Evolutionary conservation across 345 rosid species (phyloP), one percentile per base, ranked within the genome.

Genomic region (Carallia brachiata): DNA sequence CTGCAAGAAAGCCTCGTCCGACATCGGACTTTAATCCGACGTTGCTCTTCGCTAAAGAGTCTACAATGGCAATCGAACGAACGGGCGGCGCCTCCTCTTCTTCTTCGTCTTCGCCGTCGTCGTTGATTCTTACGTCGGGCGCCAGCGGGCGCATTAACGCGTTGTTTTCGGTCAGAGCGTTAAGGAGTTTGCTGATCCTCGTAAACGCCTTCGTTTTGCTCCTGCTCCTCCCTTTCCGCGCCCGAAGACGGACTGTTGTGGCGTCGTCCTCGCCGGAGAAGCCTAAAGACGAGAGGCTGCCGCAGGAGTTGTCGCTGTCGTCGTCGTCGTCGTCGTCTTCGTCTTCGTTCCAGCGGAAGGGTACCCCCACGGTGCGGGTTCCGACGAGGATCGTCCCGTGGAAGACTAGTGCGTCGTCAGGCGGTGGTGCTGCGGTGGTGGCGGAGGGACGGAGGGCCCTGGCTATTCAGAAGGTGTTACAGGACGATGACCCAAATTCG

Each of bases 61-160:
- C 52, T 23, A 23, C 23, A 17, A 78, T 85, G 93, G 77, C 78
- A 58, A 77, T 80, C 73, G 84, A 80, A 27, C 74, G 50, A 47
- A 37, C 18, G 48, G 7, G 6, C 58, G 67, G 81, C 17, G 56
- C 36, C 68, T 12, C 19, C 68, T 7, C 50, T 15, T 40, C 48
- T 10, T 48, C 67, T 0, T 58, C 70, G 5, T 34, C 86, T 30
- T 19, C 90, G 18, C 67, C 87, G 62, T 66, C 87, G 62, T 66
- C 86, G 8, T 72, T 84, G 78, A 88, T 92, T 63, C 57, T 91
- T 9, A 91, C 97, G 0, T 94, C 97, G 12, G 97, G 96, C 9
- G 97, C 97, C 0, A 91, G 97, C 76, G 96, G 93, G 16, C 84
- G 95, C 3, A 78, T 91, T 13, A 83, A 79, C 65, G 91, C 87